phyloP scores from a whole-genome alignment of 139 green algal genomes.

The Prasinococcaceae sp. region DNA sequence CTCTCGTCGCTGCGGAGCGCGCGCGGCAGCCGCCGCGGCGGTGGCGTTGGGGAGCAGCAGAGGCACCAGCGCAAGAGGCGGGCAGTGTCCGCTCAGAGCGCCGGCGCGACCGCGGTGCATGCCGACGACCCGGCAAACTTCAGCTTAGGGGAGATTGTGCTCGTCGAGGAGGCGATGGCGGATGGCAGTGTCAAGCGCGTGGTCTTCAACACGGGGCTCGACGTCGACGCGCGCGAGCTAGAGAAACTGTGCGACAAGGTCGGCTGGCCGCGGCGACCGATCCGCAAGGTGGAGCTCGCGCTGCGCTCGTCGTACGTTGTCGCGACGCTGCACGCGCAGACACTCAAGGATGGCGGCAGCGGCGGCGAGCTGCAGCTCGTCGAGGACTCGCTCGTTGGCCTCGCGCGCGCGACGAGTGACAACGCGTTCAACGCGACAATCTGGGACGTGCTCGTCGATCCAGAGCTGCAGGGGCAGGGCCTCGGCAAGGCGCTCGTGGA shows the following conservation, averaged over 20 bases:
- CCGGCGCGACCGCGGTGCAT: too few species aligned
- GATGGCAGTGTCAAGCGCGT: slow-evolving; percentile 50
- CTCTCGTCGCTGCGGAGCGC: too few species aligned
- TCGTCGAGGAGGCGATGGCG: slow-evolving; percentile 12
- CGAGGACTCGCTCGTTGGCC: slow-evolving; percentile 44
- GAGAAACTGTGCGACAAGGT: slow-evolving; percentile 79
- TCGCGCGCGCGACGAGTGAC: slow-evolving; percentile 77
- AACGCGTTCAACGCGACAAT: slow-evolving; percentile 96
- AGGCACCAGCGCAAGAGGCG: too few species aligned
- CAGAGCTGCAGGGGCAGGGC: slow-evolving; percentile 74
- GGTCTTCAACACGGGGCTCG: slow-evolving; percentile 53
- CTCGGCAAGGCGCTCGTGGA: slow-evolving; percentile 86
- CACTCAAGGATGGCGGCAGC: not conserved
- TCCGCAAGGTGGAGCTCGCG: slow-evolving; percentile 66
- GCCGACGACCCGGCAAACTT: too few species aligned
- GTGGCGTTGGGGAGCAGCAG: too few species aligned
- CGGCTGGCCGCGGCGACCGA: slow-evolving; percentile 65
- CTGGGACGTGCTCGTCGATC: slow-evolving; percentile 92
- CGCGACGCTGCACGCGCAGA: slow-evolving; percentile 44
- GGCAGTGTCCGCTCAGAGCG: too few species aligned
- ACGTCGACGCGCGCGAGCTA: slow-evolving; percentile 55
- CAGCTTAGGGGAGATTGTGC: slow-evolving; percentile 15
- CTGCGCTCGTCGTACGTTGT: slow-evolving; percentile 83
- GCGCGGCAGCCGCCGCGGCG: too few species aligned
- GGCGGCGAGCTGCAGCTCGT: not conserved